Percentiles rank a stretch among this genome's conserved stretches.
phyloP scores from a whole-genome alignment of 306 rosid genomes.

The Coriaria nepalensis region DNA sequence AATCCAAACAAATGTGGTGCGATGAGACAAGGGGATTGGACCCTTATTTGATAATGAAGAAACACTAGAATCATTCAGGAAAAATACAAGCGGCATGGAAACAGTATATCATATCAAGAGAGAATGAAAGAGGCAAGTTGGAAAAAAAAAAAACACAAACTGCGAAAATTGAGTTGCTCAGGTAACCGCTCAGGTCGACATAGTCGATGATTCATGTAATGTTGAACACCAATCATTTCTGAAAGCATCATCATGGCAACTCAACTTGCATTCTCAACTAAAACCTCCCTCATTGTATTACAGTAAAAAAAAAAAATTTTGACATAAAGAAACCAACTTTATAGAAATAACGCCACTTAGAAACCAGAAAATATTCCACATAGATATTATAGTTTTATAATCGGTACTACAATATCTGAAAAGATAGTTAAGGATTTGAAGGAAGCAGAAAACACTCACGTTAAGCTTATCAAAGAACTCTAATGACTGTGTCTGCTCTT shows the following conservation, averaged over 20 bases:
- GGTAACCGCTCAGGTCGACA: constrained; percentile 42
- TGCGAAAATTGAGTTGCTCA: constrained; percentile 20
- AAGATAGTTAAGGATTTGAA: neutral
- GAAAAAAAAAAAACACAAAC: neutral
- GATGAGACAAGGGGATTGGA: neutral
- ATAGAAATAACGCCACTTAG: neutral
- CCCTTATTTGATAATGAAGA: too few species aligned
- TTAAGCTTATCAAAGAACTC: constrained; percentile 24
- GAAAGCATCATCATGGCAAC: constrained; percentile 34
- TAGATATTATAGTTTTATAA: neutral
- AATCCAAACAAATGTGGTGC: neutral
- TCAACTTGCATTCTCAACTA: neutral
- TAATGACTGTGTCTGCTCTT: constrained; percentile 20
- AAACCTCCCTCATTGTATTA: too few species aligned
- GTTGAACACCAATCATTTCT: constrained; percentile 16
- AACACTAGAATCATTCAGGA: too few species aligned
- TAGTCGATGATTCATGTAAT: constrained; percentile 25
- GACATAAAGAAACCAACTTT: neutral
- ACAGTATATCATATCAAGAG: too few species aligned
- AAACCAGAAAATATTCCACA: neutral
- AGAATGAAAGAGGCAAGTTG: neutral
- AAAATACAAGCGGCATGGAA: too few species aligned
- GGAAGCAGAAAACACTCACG: constrained; percentile 8
- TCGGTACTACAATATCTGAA: neutral
- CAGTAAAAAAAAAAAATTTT: neutral